A percentile compares a stretch with the other conserved stretches of the same genome.
Conservation (phyloP, 129 eudicot genomes). For the Logfia minima region DNA sequence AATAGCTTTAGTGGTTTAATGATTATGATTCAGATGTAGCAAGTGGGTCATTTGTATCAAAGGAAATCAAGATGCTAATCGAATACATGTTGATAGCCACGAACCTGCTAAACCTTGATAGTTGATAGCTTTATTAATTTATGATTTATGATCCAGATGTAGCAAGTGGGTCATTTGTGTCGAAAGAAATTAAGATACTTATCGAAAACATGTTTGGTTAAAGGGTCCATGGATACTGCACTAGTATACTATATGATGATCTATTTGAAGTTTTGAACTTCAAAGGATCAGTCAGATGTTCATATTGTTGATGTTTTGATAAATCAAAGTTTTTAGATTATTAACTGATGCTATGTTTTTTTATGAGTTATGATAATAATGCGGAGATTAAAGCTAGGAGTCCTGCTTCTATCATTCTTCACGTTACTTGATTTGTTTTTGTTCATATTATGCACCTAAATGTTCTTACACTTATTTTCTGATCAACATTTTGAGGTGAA, state of each 20-base stretch:
- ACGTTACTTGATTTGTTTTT: background rate
- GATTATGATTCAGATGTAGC: too few species aligned
- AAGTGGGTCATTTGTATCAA: too few species aligned
- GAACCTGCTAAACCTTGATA: too few species aligned
- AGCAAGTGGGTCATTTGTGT: background rate
- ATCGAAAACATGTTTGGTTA: background rate
- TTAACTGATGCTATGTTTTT: background rate
- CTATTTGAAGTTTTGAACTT: background rate
- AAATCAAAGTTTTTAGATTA: background rate
- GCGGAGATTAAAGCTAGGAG: background rate
- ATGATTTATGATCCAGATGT: background rate
- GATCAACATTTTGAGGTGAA: background rate
- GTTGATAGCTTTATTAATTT: background rate
- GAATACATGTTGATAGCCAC: too few species aligned
- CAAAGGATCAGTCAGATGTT: background rate
- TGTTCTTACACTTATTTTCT: background rate
- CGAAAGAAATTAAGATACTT: background rate
- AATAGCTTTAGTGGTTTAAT: too few species aligned
- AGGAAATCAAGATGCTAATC: too few species aligned
- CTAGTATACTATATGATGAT: background rate
- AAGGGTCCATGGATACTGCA: background rate
- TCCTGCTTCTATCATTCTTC: background rate
- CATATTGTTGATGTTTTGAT: background rate
- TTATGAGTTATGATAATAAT: background rate
- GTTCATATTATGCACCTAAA: background rate